Evolutionary conservation across 805 yeast species (phyloP).

Genomic region (Cyberlindnera samutprakarnensis): DNA sequence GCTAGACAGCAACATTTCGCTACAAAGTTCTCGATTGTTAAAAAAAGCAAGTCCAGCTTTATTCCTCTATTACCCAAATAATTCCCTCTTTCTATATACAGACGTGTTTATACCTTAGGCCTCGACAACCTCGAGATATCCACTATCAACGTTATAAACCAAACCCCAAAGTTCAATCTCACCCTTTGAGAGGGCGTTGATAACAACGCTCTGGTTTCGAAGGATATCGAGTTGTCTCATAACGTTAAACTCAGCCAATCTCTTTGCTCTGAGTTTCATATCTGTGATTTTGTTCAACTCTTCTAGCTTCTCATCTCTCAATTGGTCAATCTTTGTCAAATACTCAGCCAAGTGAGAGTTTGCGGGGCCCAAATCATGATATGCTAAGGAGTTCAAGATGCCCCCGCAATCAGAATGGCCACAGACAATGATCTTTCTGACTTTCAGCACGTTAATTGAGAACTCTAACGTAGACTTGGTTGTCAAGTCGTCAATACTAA

Average conservation of each 20-base stretch:
- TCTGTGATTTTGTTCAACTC: constrained; percentile 43
- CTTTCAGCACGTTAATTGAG: constrained; percentile 78
- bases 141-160: constrained; percentile 77
- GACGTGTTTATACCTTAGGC: no score
- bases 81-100: no score
- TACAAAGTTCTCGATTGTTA: no score
- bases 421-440: constrained; percentile 74
- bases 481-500: constrained; percentile 61
- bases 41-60: no score
- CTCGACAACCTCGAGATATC: constrained; percentile 43
- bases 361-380: constrained; percentile 57
- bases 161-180: constrained; percentile 76
- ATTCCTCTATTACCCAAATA: no score
- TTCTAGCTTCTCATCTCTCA: constrained; percentile 51
- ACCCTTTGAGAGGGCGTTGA: constrained; percentile 52
- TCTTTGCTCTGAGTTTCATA: constrained; percentile 46
- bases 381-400: constrained; percentile 67
- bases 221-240: constrained; percentile 63
- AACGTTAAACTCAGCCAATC: constrained; percentile 71
- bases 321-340: constrained; percentile 61
- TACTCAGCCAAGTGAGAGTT: constrained; percentile 27
- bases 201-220: constrained; percentile 46
- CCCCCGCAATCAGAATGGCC: constrained; percentile 98
- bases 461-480: constrained; percentile 77
- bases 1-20: no score